These are phyloP conservation scores for Phaseolus lunatus DNA, from an alignment of 306 rosid species.

Conservation along the genomic window DNA sequence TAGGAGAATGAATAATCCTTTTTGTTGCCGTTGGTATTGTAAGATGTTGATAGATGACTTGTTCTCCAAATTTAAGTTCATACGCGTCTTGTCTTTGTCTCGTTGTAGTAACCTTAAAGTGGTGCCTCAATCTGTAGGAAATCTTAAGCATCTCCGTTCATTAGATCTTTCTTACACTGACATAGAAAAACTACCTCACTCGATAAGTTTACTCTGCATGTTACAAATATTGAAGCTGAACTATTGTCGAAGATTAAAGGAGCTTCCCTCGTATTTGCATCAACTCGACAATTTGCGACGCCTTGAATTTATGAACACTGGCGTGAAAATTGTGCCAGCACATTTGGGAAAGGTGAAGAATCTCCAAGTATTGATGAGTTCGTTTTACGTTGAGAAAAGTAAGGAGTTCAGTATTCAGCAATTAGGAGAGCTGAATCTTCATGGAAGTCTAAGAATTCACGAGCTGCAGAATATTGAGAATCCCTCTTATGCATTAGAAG, in stretches of 20 bases:
- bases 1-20: too few relatives aligned
- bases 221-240: conserved; percentile 15
- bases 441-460: not conserved
- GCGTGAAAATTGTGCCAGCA: not conserved
- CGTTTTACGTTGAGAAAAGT: conserved; percentile 5
- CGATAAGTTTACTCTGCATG: not conserved
- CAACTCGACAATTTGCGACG: not conserved
- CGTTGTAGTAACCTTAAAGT: too few relatives aligned
- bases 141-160: too few relatives aligned
- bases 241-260: not conserved
- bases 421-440: not conserved
- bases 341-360: not conserved
- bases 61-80: too few relatives aligned
- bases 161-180: not conserved
- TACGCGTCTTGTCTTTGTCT: too few relatives aligned
- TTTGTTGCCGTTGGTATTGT: too few relatives aligned
- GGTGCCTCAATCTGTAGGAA: too few relatives aligned
- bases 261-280: conserved; percentile 16
- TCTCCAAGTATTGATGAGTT: conserved; percentile 23
- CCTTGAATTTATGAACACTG: not conserved
- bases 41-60: too few relatives aligned
- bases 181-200: conserved; percentile 17
- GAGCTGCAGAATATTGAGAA: not conserved
- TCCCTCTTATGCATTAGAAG: not conserved
- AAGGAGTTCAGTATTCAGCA: not conserved